Base-by-base conservation (phyloP, 1,139 yeast species). In the Suhomyces kunorum region DNA sequence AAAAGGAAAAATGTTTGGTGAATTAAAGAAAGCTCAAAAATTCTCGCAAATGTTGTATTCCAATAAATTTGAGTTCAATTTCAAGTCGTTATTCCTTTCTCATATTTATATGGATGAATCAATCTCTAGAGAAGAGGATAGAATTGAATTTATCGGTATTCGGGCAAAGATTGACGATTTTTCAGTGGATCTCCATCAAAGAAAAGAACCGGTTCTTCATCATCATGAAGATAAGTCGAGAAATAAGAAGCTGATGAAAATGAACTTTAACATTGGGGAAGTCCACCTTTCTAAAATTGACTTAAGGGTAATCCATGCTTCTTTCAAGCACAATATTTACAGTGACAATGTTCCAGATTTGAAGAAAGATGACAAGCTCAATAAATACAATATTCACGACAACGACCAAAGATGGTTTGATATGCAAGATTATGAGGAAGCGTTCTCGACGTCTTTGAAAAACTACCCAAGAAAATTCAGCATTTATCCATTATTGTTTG, bases 261-360 rank as follows among this genome's bases (percentile, higher is more conserved):
- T 73, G 78, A 63, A 60, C 39, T 69, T 73, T 51, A 65, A 71
- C 49, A 45, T 69, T 16, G 78, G 75, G 2, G 76, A 72, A 44
- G 67, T 71, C 5, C 67, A 64, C 34, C 54, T 72, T 25, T 50
- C 63, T 4, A 67, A 66, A 5, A 71, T 73, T 28, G 78, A 73
- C 47, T 54, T 73, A 45, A 56, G 78, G 36, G 61, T 64, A 1
- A 51, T 71, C 8, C 50, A 58, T 27, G 66, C 71, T 0, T 44
- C 48, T 6, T 69, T 71, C 44, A 51, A 56, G 19, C 66, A 63
- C 32, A 58, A 66, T 35, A 38, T 63, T 2, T 68, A 67, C 42
- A 38, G 33, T 8, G 34, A 19, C 15, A 32, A 31, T 18, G 13
- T 31, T 0, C 24, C 27, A 8, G 22, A 22, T 28, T 24, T 39